These are phyloP conservation scores for Phaseolus lunatus DNA, from an alignment of 306 rosid genomes.

Conservation along the genomic window DNA sequence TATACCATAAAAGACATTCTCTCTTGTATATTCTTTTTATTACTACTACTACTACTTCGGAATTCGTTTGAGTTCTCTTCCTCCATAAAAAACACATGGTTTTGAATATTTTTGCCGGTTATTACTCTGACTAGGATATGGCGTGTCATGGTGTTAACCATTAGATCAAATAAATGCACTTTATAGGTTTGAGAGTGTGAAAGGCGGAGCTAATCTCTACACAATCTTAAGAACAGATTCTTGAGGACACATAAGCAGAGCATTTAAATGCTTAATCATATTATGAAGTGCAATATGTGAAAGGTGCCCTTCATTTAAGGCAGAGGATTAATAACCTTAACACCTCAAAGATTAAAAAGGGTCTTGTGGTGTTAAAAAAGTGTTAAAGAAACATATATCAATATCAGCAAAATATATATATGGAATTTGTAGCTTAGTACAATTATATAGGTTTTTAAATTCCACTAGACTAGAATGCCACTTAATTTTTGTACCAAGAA, in stretches of 20 bases:
- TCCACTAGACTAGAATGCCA: slow-evolving; percentile 20
- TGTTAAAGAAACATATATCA: background rate
- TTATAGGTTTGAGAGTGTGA: slow-evolving; percentile 42
- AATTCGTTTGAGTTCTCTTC: slow-evolving; percentile 17
- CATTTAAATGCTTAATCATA: background rate
- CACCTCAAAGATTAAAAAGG: background rate
- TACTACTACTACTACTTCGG: slow-evolving; percentile 22
- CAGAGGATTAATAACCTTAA: background rate
- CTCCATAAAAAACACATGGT: slow-evolving; percentile 50
- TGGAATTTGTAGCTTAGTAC: slow-evolving; percentile 4
- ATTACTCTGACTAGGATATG: slow-evolving; percentile 45
- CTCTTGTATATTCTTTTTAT: slow-evolving; percentile 14
- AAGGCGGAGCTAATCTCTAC: slow-evolving; percentile 48
- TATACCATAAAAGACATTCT: slow-evolving; percentile 62
- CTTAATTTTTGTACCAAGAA: slow-evolving; percentile 25
- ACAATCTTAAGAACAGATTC: slow-evolving; percentile 19
- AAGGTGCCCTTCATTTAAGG: background rate
- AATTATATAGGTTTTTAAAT: slow-evolving; percentile 10
- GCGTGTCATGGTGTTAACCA: slow-evolving; percentile 61
- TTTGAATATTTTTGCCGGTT: slow-evolving; percentile 51
- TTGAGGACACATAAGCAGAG: background rate
- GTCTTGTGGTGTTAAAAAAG: background rate
- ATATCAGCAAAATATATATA: background rate
- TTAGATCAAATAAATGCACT: slow-evolving; percentile 45
- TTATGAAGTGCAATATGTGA: background rate